These are phyloP conservation scores for Fagopyrum homotropicum DNA, from an alignment of 148 eudicot species.

Conservation along the genomic window DNA sequence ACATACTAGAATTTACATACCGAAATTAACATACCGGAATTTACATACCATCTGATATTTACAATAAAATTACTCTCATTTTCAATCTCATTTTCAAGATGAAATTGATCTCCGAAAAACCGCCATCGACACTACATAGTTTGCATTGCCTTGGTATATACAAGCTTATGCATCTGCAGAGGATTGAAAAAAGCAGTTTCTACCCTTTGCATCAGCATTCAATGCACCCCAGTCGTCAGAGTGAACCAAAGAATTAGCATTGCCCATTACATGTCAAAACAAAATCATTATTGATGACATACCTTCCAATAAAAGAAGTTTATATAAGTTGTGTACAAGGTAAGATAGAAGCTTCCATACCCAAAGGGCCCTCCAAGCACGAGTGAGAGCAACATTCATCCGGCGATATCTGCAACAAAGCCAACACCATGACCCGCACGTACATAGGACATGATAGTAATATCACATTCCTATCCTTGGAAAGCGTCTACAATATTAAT, in stretches of 20 bases:
- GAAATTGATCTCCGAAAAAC: no score
- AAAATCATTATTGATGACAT: background rate
- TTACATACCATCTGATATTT: no score
- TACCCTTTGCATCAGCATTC: conserved; percentile 74
- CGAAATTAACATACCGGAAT: no score
- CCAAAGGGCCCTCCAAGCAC: conserved; percentile 97
- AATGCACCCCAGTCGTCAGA: conserved; percentile 95
- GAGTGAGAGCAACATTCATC: conserved; percentile 98
- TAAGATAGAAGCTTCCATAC: conserved; percentile 28
- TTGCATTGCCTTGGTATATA: no score
- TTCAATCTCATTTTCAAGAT: no score
- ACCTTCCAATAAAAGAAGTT: conserved; percentile 3
- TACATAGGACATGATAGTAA: conserved; percentile 97
- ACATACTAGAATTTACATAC: no score
- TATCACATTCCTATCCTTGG: conserved; percentile 98
- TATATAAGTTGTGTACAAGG: background rate
- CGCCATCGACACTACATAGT: no score
- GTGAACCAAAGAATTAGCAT: conserved; percentile 70
- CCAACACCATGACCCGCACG: conserved; percentile 95
- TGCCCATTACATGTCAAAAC: conserved; percentile 86
- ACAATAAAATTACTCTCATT: no score
- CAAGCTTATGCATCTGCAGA: no score
- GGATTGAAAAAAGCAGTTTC: conserved; percentile 39
- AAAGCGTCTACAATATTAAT: conserved; percentile 98
- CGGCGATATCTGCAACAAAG: conserved; percentile 98